phyloP scores from a whole-genome alignment of 352 stramenopile species.

The Phytophthora idaei region DNA sequence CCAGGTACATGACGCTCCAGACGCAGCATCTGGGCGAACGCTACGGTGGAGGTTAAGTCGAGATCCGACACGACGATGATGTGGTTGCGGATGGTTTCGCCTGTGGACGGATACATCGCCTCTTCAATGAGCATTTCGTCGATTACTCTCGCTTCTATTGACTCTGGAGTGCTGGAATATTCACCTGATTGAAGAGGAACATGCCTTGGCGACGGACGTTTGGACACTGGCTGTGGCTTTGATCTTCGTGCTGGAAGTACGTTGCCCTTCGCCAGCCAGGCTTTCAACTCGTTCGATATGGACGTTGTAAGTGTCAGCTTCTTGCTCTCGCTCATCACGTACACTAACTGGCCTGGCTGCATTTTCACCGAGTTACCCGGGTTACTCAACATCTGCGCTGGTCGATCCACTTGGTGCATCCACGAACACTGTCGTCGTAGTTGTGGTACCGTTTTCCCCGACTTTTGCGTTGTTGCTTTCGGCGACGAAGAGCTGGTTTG shows the following conservation, averaged over 20 bases:
- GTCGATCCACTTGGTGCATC: conserved; percentile 21
- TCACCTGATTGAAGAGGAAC: not conserved
- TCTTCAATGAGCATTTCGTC: conserved; percentile 50
- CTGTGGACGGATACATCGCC: conserved; percentile 28
- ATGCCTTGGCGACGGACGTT: conserved; percentile 11
- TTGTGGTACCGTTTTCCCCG: conserved; percentile 6
- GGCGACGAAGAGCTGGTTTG: conserved; percentile 3
- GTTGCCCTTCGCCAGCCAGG: conserved; percentile 53
- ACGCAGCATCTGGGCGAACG: conserved; percentile 60
- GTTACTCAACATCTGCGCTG: conserved; percentile 51
- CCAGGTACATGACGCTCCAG: conserved; percentile 42
- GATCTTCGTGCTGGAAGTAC: conserved; percentile 34
- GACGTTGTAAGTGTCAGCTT: conserved; percentile 53
- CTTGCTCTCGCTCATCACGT: conserved; percentile 74
- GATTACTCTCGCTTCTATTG: conserved; percentile 4
- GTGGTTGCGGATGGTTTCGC: conserved; percentile 47
- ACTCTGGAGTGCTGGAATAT: conserved; percentile 2
- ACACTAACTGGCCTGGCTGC: conserved; percentile 53
- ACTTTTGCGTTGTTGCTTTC: not conserved
- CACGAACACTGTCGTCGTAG: conserved; percentile 27
- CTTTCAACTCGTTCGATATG: conserved; percentile 46
- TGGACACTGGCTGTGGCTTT: conserved; percentile 2
- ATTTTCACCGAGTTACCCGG: conserved; percentile 54
- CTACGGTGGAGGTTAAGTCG: conserved; percentile 44
- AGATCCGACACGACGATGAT: conserved; percentile 70